phyloP scores from a whole-genome alignment of 345 rosid genomes.

The Anacardium occidentale region DNA sequence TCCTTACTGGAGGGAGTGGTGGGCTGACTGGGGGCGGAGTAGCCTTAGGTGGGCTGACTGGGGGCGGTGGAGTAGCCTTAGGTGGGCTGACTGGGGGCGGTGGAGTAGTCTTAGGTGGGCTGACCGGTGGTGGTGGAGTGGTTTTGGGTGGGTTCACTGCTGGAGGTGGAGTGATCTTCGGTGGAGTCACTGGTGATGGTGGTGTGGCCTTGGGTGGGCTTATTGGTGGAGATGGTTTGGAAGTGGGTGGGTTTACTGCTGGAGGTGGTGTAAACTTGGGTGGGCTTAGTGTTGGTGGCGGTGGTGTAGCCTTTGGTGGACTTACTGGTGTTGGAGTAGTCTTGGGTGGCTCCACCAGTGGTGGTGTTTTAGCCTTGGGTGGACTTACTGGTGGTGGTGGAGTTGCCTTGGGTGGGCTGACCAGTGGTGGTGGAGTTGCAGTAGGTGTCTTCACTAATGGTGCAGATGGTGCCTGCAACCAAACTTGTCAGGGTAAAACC shows the following conservation, averaged over 20 bases:
- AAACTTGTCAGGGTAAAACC: too few relatives aligned
- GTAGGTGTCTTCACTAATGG: conserved; percentile 25
- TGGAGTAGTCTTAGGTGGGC: conserved; percentile 17
- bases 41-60: conserved; percentile 1
- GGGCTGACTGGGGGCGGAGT: conserved; percentile 6
- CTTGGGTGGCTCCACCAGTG: conserved; percentile 10
- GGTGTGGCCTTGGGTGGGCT: conserved; percentile 19
- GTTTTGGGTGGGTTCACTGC: not conserved
- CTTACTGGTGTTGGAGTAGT: conserved; percentile 4
- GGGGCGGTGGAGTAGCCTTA: conserved; percentile 3
- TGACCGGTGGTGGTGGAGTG: conserved; percentile 20
- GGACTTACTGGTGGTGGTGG: conserved; percentile 24
- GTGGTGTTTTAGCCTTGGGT: conserved; percentile 12
- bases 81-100: conserved; percentile 10
- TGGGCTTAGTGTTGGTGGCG: conserved; percentile 24
- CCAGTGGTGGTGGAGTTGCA: conserved; percentile 9
- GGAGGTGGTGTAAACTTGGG: conserved; percentile 16
- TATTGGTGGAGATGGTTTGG: not conserved
- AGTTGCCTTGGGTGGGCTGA: conserved; percentile 18
- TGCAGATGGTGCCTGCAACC: not conserved
- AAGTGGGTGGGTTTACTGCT: conserved; percentile 12
- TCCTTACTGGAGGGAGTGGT: conserved; percentile 9
- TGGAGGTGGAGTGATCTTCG: not conserved
- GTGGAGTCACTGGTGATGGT: not conserved
- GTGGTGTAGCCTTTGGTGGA: conserved; percentile 20